phyloP scores from a whole-genome alignment of 441 rosid genomes.

The Cnidoscolus chayamansa region DNA sequence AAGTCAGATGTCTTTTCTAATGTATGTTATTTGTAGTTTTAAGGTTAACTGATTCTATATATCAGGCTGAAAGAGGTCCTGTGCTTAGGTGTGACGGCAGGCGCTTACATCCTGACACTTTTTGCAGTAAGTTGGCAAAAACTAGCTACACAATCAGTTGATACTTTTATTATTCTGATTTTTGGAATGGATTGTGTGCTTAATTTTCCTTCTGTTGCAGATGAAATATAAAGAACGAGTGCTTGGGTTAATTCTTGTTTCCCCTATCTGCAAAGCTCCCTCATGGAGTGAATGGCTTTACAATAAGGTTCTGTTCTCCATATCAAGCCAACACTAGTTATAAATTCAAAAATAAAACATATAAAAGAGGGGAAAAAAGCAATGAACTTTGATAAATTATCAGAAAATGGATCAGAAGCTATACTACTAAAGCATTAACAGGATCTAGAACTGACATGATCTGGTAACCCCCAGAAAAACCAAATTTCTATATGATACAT shows the following conservation, averaged over 20 bases:
- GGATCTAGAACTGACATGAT: background rate
- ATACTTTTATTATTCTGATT: background rate
- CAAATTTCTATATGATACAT: background rate
- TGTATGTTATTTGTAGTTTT: background rate
- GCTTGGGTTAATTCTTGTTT: slow-evolving; percentile 58
- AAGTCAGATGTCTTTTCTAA: background rate
- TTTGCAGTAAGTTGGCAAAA: slow-evolving; percentile 46
- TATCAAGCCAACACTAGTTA: slow-evolving; percentile 2
- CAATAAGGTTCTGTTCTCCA: slow-evolving; percentile 46
- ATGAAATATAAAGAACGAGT: slow-evolving; percentile 50
- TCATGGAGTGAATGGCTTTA: slow-evolving; percentile 70
- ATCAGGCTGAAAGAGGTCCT: slow-evolving; percentile 50
- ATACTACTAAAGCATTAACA: background rate
- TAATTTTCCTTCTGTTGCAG: slow-evolving; percentile 30
- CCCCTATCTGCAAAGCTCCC: slow-evolving; percentile 63
- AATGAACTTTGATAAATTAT: background rate
- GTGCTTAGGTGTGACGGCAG: slow-evolving; percentile 65
- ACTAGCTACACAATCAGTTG: background rate
- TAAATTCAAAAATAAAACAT: background rate
- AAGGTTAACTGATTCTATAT: slow-evolving; percentile 4
- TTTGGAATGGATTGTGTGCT: slow-evolving; percentile 3
- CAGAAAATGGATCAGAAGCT: too few relatives aligned
- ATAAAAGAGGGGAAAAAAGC: background rate
- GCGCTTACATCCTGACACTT: slow-evolving; percentile 59
- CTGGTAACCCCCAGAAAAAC: background rate